Evolutionary conservation across 1,139 yeast species (phyloP), one percentile per base, ranked within the genome.

Genomic region (Pichia sp.): DNA sequence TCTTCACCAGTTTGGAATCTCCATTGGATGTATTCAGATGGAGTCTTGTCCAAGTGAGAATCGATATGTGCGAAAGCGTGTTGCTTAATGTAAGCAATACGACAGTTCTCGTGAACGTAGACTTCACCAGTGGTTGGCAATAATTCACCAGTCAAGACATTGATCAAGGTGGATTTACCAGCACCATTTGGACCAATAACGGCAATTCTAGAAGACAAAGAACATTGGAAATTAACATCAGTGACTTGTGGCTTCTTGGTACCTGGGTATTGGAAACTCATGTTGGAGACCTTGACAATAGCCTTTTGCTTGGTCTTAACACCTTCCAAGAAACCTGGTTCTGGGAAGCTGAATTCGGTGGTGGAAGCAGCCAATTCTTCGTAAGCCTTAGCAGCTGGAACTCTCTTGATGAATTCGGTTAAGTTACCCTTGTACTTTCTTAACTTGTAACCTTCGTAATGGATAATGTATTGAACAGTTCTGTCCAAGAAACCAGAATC

Each of bases 1-100:
- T 93, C 99, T 82, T 93, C 99, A 90, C 99, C 99, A 74, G 99
- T 93, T 83, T 93, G 99, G 97, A 92, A 93, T 85, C 99, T 92
- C 99, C 99, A 93, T 84, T 93, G 99, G 69, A 93, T 93, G 81
- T 93, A 93, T 82, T 93, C 99, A 72, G 97, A 90, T 73, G 99
- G 99, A 73, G 99, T 93, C 85, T 88, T 88, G 85, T 93, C 99
- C 78, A 92, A 85, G 76, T 93, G 99, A 77, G 89, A 84, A 80
- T 93, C 99, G 74, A 93, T 90, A 78, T 93, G 99, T 63, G 98
- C 97, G 75, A 93, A 93, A 76, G 99, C 99, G 78, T 93, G 98
- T 82, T 93, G 99, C 82, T 93, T 93, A 72, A 93, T 92, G 92
- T 93, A 93, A 72, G 98, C 98, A 71, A 93, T 93, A 86, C 99